Percentiles rank a stretch among this genome's conserved stretches.
phyloP scores from a whole-genome alignment of 306 rosid genomes.

The Quillaja saponaria region DNA sequence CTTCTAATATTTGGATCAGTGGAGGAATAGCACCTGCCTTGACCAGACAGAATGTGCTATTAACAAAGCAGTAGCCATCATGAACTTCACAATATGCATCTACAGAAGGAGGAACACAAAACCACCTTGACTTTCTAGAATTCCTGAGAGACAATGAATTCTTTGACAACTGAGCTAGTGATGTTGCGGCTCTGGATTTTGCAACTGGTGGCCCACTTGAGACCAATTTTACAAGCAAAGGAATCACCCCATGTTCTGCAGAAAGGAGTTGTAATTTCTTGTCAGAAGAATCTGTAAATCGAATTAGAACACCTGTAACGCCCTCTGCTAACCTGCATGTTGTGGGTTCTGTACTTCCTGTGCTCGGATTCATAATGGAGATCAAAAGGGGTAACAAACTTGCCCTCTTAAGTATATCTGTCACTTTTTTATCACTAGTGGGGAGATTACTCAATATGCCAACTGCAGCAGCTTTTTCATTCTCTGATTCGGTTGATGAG shows the following conservation, averaged over 20 bases:
- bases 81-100: constrained; percentile 73
- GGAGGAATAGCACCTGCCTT: constrained; percentile 72
- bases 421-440: constrained; percentile 55
- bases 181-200: constrained; percentile 69
- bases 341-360: constrained; percentile 39
- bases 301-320: constrained; percentile 49
- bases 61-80: constrained; percentile 60
- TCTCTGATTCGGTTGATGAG: constrained; percentile 48
- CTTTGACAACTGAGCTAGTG: constrained; percentile 78
- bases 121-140: constrained; percentile 58
- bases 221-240: constrained; percentile 70
- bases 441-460: constrained; percentile 79
- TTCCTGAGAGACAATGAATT: constrained; percentile 62
- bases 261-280: constrained; percentile 68
- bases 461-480: constrained; percentile 64
- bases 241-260: constrained; percentile 76
- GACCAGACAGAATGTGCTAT: constrained; percentile 74
- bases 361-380: constrained; percentile 45
- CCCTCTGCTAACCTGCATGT: constrained; percentile 45
- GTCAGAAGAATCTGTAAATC: constrained; percentile 75
- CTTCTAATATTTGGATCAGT: constrained; percentile 61
- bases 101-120: constrained; percentile 58
- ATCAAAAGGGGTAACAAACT: constrained; percentile 61
- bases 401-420: constrained; percentile 56
- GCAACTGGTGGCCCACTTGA: constrained; percentile 56